phyloP scores from a whole-genome alignment of 2,329 filamentous ascomycete genomes.

The Plenodomus tracheiphilus region DNA sequence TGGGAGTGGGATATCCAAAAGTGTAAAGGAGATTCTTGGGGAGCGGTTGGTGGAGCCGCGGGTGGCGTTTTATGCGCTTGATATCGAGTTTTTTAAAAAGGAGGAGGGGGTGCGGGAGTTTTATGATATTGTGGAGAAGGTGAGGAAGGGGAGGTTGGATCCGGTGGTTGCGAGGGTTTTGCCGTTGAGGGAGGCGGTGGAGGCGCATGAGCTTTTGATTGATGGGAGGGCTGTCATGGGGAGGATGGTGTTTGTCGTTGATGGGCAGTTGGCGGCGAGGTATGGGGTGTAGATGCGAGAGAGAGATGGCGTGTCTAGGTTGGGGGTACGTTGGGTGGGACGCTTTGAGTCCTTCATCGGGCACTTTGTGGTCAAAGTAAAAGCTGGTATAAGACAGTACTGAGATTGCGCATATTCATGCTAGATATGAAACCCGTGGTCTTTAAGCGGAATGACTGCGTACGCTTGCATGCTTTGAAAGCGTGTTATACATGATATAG shows the following conservation, averaged over 20 bases:
- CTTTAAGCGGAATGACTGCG: no score
- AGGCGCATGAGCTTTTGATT: slow-evolving; percentile 9
- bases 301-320: no score
- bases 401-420: no score
- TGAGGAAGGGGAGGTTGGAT: slow-evolving; percentile 6
- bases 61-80: slow-evolving; percentile 5
- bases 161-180: slow-evolving; percentile 7
- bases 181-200: slow-evolving; percentile 5
- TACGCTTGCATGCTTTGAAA: no score
- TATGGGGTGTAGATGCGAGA: slow-evolving; percentile 4
- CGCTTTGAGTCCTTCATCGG: no score
- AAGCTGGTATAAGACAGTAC: no score
- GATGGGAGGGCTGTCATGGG: slow-evolving; percentile 8
- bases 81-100: slow-evolving; percentile 5
- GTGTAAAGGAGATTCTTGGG: not conserved
- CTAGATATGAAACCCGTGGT: no score
- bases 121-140: slow-evolving; percentile 7
- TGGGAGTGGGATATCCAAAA: slow-evolving; percentile 6
- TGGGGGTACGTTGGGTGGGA: no score
- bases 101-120: slow-evolving; percentile 8
- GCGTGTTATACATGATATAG: no score
- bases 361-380: no score
- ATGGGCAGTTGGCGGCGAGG: slow-evolving; percentile 2
- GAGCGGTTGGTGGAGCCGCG: slow-evolving; percentile 5
- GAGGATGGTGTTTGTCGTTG: slow-evolving; percentile 11